A percentile compares a stretch with the other conserved stretches of the same genome.
phyloP scores from a whole-genome alignment of 2,329 filamentous ascomycete genomes.

The Hansfordia pulvinata region DNA sequence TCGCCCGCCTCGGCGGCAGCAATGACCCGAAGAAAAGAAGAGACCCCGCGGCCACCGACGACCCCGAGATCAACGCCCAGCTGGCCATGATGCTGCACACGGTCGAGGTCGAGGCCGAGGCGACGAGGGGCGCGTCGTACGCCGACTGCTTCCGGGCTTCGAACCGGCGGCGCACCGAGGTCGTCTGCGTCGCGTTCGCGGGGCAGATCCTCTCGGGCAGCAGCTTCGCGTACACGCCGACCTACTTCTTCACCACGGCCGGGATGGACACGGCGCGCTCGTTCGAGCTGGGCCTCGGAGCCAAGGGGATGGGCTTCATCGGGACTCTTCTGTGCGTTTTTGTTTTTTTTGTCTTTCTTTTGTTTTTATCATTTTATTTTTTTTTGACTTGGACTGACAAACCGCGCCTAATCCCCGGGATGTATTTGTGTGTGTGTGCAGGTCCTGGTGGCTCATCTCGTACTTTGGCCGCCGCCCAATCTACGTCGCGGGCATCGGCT shows the following conservation, averaged over 20 bases:
- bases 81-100: conserved; percentile 31
- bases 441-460: conserved; percentile 23
- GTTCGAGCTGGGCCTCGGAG: conserved; percentile 19
- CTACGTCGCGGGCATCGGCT: conserved; percentile 23
- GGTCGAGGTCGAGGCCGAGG: conserved; percentile 25
- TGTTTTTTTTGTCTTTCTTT: too few relatives aligned
- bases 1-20: conserved; percentile 18
- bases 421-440: conserved; percentile 22
- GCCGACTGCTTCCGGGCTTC: conserved; percentile 30
- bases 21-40: too few relatives aligned
- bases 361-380: too few relatives aligned
- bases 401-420: too few relatives aligned
- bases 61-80: conserved; percentile 21
- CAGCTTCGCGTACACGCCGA: conserved; percentile 23
- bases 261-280: conserved; percentile 16
- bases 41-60: conserved; percentile 14
- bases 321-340: conserved; percentile 25
- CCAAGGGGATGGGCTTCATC: conserved; percentile 20
- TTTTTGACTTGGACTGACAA: too few relatives aligned
- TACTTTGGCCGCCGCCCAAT: conserved; percentile 25
- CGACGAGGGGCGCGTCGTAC: conserved; percentile 26
- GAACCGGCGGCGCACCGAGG: conserved; percentile 29
- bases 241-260: conserved; percentile 22
- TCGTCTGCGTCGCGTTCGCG: conserved; percentile 22
- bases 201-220: conserved; percentile 20